A percentile compares a stretch with the other conserved stretches of the same genome.
Evolutionary conservation across 805 yeast species (phyloP).

Genomic region (Tetrapisispora arboricola): DNA sequence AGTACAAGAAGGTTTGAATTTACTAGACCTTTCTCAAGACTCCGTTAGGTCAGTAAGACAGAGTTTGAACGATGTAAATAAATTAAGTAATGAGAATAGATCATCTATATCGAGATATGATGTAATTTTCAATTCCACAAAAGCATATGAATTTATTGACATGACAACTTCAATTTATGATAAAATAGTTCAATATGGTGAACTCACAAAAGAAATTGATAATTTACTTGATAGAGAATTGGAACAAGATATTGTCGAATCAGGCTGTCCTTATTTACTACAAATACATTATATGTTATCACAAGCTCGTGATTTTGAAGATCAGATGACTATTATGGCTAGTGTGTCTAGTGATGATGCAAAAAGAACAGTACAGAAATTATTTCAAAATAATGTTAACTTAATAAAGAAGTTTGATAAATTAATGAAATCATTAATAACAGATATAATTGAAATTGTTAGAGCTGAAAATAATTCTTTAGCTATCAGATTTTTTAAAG

Average conservation of each 20-base stretch:
- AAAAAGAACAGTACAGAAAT: conserved; percentile 48
- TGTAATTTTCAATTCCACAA: conserved; percentile 55
- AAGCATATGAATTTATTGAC: conserved; percentile 59
- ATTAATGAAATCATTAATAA: conserved; percentile 54
- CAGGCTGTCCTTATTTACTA: conserved; percentile 46
- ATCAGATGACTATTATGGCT: conserved; percentile 55
- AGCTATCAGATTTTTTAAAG: conserved; percentile 61
- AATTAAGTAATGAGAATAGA: conserved; percentile 44
- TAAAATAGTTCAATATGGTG: conserved; percentile 48
- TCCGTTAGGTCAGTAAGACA: conserved; percentile 43
- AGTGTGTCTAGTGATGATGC: conserved; percentile 50
- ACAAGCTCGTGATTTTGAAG: conserved; percentile 66
- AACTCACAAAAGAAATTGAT: conserved; percentile 41
- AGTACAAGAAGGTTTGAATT: conserved; percentile 37
- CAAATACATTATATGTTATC: conserved; percentile 61
- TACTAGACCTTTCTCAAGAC: conserved; percentile 31
- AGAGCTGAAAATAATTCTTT: conserved; percentile 58
- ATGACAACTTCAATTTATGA: conserved; percentile 56
- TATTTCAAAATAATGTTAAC: conserved; percentile 22
- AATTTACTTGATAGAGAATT: conserved; percentile 40
- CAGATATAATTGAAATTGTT: conserved; percentile 60
- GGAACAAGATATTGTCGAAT: conserved; percentile 21
- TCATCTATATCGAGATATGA: conserved; percentile 57
- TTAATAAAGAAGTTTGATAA: conserved; percentile 52
- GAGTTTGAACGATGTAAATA: conserved; percentile 35